Evolutionary conservation across 2,329 filamentous ascomycete species (phyloP).

Genomic region (Neopestalotiopsis clavispora): DNA sequence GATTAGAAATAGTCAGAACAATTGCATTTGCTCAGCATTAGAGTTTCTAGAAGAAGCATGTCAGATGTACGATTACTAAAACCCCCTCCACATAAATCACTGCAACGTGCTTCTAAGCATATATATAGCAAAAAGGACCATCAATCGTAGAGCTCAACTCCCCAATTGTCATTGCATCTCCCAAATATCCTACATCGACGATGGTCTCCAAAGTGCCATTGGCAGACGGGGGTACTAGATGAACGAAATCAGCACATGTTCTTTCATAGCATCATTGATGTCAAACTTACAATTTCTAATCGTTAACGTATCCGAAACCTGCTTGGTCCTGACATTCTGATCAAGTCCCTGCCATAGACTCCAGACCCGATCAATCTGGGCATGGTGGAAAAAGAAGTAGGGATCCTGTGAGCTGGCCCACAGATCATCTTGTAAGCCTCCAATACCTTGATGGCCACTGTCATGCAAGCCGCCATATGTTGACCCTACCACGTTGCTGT

Average conservation of each 20-base stretch:
- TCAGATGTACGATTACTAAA: no score
- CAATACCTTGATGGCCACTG: conserved; percentile 34
- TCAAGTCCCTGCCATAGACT: conserved; percentile 28
- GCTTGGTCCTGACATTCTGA: conserved; percentile 9
- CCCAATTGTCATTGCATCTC: conserved; percentile 26
- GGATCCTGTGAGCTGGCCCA: neutral
- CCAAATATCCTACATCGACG: conserved; percentile 28
- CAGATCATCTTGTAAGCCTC: conserved; percentile 25
- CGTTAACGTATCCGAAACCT: conserved; percentile 28
- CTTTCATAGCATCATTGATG: neutral
- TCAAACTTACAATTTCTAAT: conserved; percentile 24
- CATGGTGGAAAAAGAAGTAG: conserved; percentile 28
- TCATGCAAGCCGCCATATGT: conserved; percentile 32
- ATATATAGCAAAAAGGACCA: conserved; percentile 26
- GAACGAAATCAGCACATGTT: neutral
- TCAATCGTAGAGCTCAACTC: conserved; percentile 32
- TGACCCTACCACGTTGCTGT: conserved; percentile 29
- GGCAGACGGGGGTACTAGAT: conserved; percentile 23
- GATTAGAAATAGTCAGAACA: no score
- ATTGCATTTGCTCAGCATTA: no score
- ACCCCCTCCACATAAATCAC: no score
- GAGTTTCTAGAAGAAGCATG: no score
- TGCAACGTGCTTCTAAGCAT: no score
- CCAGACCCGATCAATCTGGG: conserved; percentile 23
- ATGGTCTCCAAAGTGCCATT: conserved; percentile 29